Base-by-base conservation (phyloP, 164 flowering plant genomes). In the Vitis cinerea region DNA sequence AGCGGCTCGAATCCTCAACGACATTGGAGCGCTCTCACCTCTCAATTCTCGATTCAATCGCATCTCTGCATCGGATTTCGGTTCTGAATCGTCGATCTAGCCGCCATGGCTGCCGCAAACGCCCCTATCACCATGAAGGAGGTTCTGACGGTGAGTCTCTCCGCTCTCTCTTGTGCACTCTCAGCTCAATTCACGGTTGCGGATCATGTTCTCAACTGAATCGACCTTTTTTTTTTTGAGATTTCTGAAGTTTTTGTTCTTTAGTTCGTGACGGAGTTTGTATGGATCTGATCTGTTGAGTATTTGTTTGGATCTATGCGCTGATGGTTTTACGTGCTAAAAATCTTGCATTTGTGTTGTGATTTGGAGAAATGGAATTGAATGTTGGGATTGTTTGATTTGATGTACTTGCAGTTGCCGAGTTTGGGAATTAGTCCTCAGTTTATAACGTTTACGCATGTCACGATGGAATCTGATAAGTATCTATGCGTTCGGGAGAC, bases 381-480 rank as follows among this genome's bases (percentile, higher is more conserved):
- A 56, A 50, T 63, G 64, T 14, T 64, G 27, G 30, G 29, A 27
- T 71, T 71, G 55, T 73, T 49, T 79, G 76, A 71, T 78, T 66
- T 79, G 73, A 55, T 78, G 72, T 75, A n/a, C 31, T 74, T 86
- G 86, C 93, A 96, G 99, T 74, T 96, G 58, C 82, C 97, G 17
- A 87, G 90, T 77, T 63, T 93, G 74, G 99, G 99, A 72, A 92
- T 96, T 59, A 91, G 83, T 84, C 94, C 86, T 1, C 98, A 96
- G 73, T 92, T 92, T 63, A 93, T 96, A 61, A 96, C 98, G 2
- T 96, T 96, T 60, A 96, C 98, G 0, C 92, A 96, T 80, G 99
- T 96, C 1, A 96, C 99, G 0, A 96, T 96, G 99, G 99, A 96
- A 70, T 96, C 98, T 0, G 99, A 93, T 60, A 96, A 92, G 87